Evolutionary conservation across 1,284 basidiomycete genomes (phyloP).

Genomic region (Leucoagaricus sp.): DNA sequence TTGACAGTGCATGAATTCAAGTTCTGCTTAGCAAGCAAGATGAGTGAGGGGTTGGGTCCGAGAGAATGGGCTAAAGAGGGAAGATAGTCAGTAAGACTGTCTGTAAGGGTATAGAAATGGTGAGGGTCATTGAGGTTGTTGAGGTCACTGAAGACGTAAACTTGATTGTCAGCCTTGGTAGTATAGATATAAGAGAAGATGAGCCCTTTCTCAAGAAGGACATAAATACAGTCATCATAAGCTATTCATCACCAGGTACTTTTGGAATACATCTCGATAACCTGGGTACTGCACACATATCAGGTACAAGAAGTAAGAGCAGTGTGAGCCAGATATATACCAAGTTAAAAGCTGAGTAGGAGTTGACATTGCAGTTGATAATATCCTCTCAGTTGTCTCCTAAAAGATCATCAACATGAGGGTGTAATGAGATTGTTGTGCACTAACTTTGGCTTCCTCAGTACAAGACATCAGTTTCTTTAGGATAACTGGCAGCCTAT

Average conservation of each 20-base stretch:
- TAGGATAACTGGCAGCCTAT: background rate
- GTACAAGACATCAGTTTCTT: background rate
- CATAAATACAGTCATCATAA: background rate
- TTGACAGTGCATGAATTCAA: background rate
- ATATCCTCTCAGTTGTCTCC: background rate
- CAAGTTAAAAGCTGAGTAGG: background rate
- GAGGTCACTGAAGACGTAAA: background rate
- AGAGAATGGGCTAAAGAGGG: background rate
- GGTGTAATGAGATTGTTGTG: background rate
- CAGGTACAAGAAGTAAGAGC: background rate
- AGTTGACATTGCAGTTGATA: background rate
- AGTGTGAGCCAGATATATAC: background rate
- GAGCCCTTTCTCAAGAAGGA: background rate
- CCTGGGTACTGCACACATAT: background rate
- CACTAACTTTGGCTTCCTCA: background rate
- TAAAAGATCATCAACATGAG: background rate
- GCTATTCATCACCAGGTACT: background rate
- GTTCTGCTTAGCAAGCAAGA: background rate
- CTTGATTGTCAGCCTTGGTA: background rate
- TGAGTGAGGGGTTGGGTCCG: background rate
- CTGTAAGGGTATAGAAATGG: background rate
- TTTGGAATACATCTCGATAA: background rate
- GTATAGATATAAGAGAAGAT: background rate
- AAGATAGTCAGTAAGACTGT: background rate
- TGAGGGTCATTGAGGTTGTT: background rate